Conservation (phyloP, 2,329 filamentous ascomycete species). For the Claviceps africana region DNA sequence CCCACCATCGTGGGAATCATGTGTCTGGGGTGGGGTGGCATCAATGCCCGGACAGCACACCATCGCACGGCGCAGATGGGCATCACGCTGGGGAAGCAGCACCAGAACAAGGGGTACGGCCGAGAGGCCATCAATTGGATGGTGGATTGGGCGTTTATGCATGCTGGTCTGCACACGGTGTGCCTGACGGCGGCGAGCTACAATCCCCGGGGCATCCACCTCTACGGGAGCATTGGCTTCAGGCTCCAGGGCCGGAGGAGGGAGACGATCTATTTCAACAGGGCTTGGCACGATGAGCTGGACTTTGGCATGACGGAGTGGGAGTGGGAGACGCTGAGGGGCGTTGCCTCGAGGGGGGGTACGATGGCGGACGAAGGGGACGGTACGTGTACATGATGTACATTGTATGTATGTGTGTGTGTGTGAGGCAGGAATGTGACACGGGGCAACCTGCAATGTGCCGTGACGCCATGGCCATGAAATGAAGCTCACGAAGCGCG, state of each 20-base stretch:
- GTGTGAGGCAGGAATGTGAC: not conserved
- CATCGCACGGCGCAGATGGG: slow-evolving; percentile 16
- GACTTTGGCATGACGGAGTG: slow-evolving; percentile 22
- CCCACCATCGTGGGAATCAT: slow-evolving; percentile 8
- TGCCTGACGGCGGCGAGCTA: slow-evolving; percentile 25
- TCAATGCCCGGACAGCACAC: slow-evolving; percentile 6
- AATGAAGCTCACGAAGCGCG: not conserved
- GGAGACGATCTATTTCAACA: slow-evolving; percentile 20
- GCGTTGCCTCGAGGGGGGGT: not conserved
- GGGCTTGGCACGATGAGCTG: slow-evolving; percentile 22
- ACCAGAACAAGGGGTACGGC: slow-evolving; percentile 29
- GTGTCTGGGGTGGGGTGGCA: slow-evolving; percentile 9
- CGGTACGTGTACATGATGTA: too few species aligned
- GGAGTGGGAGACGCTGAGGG: slow-evolving; percentile 19
- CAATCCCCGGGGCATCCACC: slow-evolving; percentile 25
- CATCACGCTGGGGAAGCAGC: slow-evolving; percentile 19
- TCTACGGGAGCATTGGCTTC: slow-evolving; percentile 33
- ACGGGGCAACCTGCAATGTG: not conserved
- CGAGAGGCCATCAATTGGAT: slow-evolving; percentile 31
- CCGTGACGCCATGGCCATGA: not conserved
- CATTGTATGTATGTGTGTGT: too few species aligned
- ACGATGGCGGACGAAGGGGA: too few species aligned
- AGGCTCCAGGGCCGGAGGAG: slow-evolving; percentile 26
- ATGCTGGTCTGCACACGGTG: slow-evolving; percentile 29
- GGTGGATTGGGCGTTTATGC: slow-evolving; percentile 30